Evolutionary conservation across 129 eudicot species (phyloP).

Genomic region (Deinandra increscens): DNA sequence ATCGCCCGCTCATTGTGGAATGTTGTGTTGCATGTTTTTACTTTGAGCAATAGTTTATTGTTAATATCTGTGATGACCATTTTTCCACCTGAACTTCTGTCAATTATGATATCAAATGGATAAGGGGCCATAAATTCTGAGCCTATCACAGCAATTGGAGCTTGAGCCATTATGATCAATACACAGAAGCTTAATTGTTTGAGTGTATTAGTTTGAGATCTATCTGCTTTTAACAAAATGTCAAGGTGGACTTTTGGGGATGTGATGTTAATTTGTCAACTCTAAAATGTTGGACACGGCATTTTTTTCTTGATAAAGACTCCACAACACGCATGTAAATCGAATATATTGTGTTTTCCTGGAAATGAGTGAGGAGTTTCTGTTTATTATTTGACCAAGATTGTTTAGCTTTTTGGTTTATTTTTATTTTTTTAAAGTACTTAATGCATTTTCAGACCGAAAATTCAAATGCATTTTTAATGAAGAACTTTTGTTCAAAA

Average conservation of each 20-base stretch:
- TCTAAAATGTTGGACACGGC: background rate
- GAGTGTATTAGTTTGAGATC: background rate
- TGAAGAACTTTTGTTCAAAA: too few relatives aligned
- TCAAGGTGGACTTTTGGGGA: background rate
- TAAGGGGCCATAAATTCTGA: slow-evolving; percentile 30
- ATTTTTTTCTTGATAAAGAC: background rate
- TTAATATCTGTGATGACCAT: slow-evolving; percentile 25
- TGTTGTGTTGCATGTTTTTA: slow-evolving; percentile 17
- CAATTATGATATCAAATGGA: slow-evolving; percentile 8
- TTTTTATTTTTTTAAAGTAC: too few relatives aligned
- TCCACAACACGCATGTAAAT: background rate
- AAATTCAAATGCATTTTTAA: too few relatives aligned
- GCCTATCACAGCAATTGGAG: slow-evolving; percentile 20
- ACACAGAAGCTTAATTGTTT: background rate
- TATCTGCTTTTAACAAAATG: background rate
- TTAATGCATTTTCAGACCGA: too few relatives aligned
- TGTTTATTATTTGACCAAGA: too few relatives aligned
- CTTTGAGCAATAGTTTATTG: slow-evolving; percentile 24
- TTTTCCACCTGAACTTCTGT: slow-evolving; percentile 19
- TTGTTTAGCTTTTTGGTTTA: too few relatives aligned
- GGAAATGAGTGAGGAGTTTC: background rate
- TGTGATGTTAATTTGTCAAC: too few relatives aligned
- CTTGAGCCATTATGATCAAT: background rate
- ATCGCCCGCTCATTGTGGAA: background rate
- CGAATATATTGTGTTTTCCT: background rate